Percentiles rank a stretch among this genome's conserved stretches.
Evolutionary conservation across 2,329 filamentous ascomycete genomes (phyloP).

Genomic region (Penicillium paneum): DNA sequence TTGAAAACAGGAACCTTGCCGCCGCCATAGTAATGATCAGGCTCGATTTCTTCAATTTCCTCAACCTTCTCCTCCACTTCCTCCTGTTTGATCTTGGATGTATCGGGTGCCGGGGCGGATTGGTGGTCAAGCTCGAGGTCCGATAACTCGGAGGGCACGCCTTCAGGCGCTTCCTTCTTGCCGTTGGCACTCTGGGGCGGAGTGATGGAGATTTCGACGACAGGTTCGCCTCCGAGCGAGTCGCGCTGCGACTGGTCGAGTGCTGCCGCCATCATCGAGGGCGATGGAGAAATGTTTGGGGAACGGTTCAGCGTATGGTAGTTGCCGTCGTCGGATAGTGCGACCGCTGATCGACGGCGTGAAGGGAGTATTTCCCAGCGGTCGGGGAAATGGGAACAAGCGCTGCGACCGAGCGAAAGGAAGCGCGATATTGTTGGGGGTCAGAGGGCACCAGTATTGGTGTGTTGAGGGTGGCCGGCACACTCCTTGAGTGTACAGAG

Average conservation of each 20-base stretch:
- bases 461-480: conserved; percentile 9
- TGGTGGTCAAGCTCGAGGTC: conserved; percentile 42
- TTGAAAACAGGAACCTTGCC: conserved; percentile 89
- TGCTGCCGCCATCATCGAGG: conserved; percentile 34
- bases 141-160: conserved; percentile 40
- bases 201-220: conserved; percentile 39
- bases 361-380: conserved; percentile 37
- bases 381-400: conserved; percentile 33
- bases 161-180: conserved; percentile 44
- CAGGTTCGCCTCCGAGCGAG: conserved; percentile 22
- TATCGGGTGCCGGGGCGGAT: conserved; percentile 23
- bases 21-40: conserved; percentile 80
- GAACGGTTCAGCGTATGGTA: conserved; percentile 10
- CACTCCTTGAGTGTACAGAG: conserved; percentile 4
- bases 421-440: conserved; percentile 2
- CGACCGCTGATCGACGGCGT: conserved; percentile 47
- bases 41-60: conserved; percentile 73
- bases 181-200: conserved; percentile 45
- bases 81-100: conserved; percentile 32
- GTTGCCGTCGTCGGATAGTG: conserved; percentile 40
- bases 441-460: conserved; percentile 3
- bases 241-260: conserved; percentile 33
- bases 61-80: conserved; percentile 62
- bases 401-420: conserved; percentile 4
- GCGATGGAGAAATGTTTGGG: conserved; percentile 9